A percentile compares a stretch with the other conserved stretches of the same genome.
These are phyloP conservation scores for Rhizopus stolonifer DNA, from an alignment of 371 early-diverging fungal genomes.

Conservation along the genomic window DNA sequence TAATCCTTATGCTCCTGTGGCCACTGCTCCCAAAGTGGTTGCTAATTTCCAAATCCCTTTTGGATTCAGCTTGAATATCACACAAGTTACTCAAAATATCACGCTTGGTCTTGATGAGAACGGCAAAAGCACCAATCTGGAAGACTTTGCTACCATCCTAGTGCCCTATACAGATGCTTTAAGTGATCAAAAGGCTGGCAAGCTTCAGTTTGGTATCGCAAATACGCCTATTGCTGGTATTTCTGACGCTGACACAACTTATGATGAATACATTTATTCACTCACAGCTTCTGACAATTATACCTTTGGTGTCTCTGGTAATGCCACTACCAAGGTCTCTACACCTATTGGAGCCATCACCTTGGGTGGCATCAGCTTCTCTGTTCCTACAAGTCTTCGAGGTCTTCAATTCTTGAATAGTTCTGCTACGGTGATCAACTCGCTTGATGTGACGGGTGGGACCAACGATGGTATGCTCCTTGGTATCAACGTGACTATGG, in stretches of 20 bases:
- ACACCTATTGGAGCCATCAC: conserved; percentile 63
- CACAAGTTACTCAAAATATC: conserved; percentile 55
- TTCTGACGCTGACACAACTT: conserved; percentile 34
- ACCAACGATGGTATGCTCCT: conserved; percentile 45
- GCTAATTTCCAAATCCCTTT: conserved; percentile 59
- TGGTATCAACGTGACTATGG: conserved; percentile 54
- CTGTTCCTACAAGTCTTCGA: conserved; percentile 47
- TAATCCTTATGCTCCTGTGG: conserved; percentile 51
- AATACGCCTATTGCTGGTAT: conserved; percentile 44
- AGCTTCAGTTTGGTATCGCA: conserved; percentile 48
- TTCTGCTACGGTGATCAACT: conserved; percentile 56
- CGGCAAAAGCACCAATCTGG: conserved; percentile 15
- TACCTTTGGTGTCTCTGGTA: conserved; percentile 51
- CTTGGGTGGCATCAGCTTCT: conserved; percentile 59
- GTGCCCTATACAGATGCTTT: conserved; percentile 44
- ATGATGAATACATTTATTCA: conserved; percentile 50
- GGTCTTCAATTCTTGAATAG: conserved; percentile 66
- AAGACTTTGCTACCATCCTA: conserved; percentile 48
- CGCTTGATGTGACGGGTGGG: conserved; percentile 62
- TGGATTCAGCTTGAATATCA: conserved; percentile 56
- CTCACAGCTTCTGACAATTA: conserved; percentile 45
- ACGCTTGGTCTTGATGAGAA: conserved; percentile 37
- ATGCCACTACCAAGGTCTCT: conserved; percentile 49
- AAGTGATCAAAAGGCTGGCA: conserved; percentile 48
- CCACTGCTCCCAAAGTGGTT: conserved; percentile 48